phyloP scores from a whole-genome alignment of 208 protist species.

The Naegleria lovaniensis region DNA sequence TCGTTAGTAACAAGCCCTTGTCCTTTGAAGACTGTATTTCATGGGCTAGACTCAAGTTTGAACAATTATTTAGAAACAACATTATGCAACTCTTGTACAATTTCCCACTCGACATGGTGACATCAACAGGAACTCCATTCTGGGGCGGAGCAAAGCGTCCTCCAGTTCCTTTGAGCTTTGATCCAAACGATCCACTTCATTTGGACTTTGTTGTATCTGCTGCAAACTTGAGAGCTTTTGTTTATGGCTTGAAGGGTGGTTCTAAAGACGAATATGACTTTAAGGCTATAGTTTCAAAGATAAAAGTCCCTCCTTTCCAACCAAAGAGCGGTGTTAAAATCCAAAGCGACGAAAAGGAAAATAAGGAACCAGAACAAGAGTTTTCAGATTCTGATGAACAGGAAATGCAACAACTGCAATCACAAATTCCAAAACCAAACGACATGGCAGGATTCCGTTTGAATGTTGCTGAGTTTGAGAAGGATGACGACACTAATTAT shows the following conservation, averaged over 20 bases:
- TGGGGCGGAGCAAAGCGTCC: slow-evolving; percentile 81
- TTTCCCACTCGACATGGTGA: slow-evolving; percentile 92
- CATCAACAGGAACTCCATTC: slow-evolving; percentile 73
- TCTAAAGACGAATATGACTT: slow-evolving; percentile 20
- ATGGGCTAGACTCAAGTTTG: slow-evolving; percentile 83
- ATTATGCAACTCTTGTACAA: slow-evolving; percentile 94
- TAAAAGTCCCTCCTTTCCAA: slow-evolving; percentile 18
- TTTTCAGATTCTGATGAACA: background rate
- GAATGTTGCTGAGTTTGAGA: slow-evolving; percentile 69
- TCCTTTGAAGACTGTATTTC: slow-evolving; percentile 85
- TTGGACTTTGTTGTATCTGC: slow-evolving; percentile 70
- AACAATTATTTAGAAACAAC: slow-evolving; percentile 87
- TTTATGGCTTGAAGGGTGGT: slow-evolving; percentile 56
- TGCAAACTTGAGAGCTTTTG: slow-evolving; percentile 56
- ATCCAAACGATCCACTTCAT: slow-evolving; percentile 48
- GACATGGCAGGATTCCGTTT: background rate
- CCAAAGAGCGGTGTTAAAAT: slow-evolving; percentile 34
- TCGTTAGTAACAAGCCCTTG: slow-evolving; percentile 46
- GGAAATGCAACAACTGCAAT: background rate
- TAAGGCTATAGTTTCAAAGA: background rate
- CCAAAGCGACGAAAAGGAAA: background rate
- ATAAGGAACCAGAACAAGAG: background rate
- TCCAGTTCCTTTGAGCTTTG: slow-evolving; percentile 66
- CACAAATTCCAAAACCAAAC: background rate
- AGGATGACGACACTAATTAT: slow-evolving; percentile 82